Percentiles rank a stretch among this genome's conserved stretches.
phyloP scores from a whole-genome alignment of 331 rosid species.

The Malus hybrid region DNA sequence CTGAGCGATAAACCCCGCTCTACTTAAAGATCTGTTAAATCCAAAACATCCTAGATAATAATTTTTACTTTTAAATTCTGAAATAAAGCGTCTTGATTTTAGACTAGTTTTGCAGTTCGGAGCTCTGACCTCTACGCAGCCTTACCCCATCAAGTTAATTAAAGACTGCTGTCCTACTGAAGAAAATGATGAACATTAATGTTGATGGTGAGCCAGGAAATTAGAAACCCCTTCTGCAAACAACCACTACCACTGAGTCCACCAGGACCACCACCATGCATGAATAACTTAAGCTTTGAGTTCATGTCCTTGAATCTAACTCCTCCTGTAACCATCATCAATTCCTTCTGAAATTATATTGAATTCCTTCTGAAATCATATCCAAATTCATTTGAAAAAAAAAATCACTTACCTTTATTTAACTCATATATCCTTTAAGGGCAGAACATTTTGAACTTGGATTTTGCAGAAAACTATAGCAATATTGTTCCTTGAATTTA shows the following conservation, averaged over 20 bases:
- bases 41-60: background rate
- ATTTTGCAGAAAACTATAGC: no score
- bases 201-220: background rate
- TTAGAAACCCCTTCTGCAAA: background rate
- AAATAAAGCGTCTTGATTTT: background rate
- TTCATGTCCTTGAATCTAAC: background rate
- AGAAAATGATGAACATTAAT: background rate
- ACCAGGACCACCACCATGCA: background rate
- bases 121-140: slow-evolving; percentile 5
- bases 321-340: background rate
- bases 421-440: background rate
- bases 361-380: background rate
- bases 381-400: background rate
- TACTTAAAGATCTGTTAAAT: no score
- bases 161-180: slow-evolving; percentile 5
- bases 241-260: background rate
- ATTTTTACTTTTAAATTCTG: background rate
- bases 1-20: no score
- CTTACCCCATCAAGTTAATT: slow-evolving; percentile 1
- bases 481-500: no score
- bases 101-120: background rate
- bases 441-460: background rate
- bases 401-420: background rate
- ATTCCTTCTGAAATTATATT: background rate
- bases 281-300: background rate